These are phyloP conservation scores for Pouteria glomerata DNA, from an alignment of 148 eudicot species.

Conservation along the genomic window DNA sequence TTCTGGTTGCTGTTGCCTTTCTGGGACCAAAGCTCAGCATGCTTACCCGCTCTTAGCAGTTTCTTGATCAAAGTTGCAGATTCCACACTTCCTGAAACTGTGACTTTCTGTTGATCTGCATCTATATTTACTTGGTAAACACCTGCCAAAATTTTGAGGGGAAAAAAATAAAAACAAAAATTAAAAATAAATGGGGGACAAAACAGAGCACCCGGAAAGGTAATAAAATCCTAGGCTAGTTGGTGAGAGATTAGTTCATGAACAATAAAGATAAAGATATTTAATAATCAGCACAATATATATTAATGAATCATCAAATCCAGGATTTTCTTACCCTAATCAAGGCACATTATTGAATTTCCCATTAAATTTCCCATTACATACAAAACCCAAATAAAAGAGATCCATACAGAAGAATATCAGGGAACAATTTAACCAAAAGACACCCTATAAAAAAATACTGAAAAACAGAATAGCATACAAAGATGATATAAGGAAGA, in stretches of 20 bases:
- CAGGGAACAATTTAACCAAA: no score
- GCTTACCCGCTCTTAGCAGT: slow-evolving; percentile 48
- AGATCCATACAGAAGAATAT: no score
- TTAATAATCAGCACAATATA: no score
- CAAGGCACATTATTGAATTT: no score
- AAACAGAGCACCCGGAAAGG: neutral
- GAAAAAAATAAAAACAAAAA: neutral
- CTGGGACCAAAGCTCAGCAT: slow-evolving; percentile 67
- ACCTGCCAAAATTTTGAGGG: slow-evolving; percentile 21
- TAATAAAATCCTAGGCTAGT: neutral
- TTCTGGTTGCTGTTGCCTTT: no score
- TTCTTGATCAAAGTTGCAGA: slow-evolving; percentile 58
- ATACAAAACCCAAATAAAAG: no score
- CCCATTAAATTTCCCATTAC: no score
- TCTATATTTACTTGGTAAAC: slow-evolving; percentile 63
- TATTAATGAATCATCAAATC: no score
- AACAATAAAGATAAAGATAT: no score
- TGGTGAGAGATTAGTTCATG: neutral
- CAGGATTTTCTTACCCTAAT: no score
- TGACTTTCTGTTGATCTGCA: slow-evolving; percentile 60
- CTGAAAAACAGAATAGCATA: neutral
- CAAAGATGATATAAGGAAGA: neutral
- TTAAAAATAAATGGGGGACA: neutral
- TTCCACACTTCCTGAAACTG: slow-evolving; percentile 62
- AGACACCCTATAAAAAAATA: neutral